Evolutionary conservation across 2,329 filamentous ascomycete genomes (phyloP), one percentile per base, ranked within the genome.

Genomic region (Scedosporium aurantiacum): DNA sequence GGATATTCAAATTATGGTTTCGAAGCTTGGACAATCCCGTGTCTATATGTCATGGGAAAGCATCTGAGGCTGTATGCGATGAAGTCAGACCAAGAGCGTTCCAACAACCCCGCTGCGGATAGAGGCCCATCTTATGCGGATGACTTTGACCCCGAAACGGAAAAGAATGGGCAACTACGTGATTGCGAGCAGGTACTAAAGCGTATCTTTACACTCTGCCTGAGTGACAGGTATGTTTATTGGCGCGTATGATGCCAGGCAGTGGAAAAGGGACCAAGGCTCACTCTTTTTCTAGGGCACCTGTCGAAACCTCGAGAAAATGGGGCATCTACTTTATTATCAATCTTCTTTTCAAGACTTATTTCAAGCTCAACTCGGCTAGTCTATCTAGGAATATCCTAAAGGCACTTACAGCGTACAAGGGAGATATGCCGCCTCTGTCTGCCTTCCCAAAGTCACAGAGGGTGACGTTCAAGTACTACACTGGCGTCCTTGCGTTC

Each of bases 321-420:
- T 99, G 94, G 94, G 95, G 91, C 5, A 89, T 96, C 57, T 99
- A 99, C 77, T 92, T 91, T 72, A 87, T 93, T 66, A 91, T 92
- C 69, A 97, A 96, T 70, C 82, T 99, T 6, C 80, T 97, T 14
- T 99, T 99, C 83, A 97, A 97, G 75, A 97, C 92, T 1, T 97
- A 97, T 73, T 99, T 99, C 79, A 95, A 90, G 77, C 79, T 97
- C 65, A 96, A 96, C 75, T 90, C 89, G 40, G 88, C 95, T 62
- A 86, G 85, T n/a, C 79, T 97, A 21, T 96, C 88, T 18, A 91
- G 94, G 71, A 97, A 94, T 66, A 87, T 97, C 58, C 79, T 99
- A 56, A 90, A 88, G 66, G 91, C 91, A 0, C 80, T 99, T 57
- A 82, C 87, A 56, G 92, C 91, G 12, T 87, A 89, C 61, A 76